Conservation (phyloP, 768 basidiomycete genomes). For the Lactarius psammicola region DNA sequence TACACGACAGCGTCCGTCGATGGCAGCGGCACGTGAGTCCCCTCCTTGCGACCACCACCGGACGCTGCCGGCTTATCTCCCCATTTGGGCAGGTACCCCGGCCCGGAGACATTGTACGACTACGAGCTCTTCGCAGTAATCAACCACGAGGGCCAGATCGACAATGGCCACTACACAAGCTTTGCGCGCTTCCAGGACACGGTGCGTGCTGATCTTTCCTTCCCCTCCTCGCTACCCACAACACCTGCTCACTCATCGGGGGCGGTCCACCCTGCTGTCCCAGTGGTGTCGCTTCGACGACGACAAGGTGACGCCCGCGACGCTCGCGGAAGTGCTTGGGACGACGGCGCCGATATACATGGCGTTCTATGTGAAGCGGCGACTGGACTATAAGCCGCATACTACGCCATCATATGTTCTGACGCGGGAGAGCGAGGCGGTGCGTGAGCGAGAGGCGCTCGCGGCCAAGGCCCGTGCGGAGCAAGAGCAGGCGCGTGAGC, state of each 20-base stretch:
- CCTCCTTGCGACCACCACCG: background rate
- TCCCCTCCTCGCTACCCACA: no score
- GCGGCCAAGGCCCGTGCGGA: conserved; percentile 15
- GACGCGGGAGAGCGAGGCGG: conserved; percentile 24
- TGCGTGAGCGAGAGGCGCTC: conserved; percentile 22
- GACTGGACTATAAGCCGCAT: conserved; percentile 75
- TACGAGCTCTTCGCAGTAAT: conserved; percentile 94
- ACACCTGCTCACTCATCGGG: conserved; percentile 1
- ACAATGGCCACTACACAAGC: conserved; percentile 94
- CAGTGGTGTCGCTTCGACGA: conserved; percentile 96
- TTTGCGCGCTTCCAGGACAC: conserved; percentile 83
- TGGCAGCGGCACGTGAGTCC: conserved; percentile 34
- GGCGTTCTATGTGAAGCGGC: conserved; percentile 93
- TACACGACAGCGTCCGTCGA: conserved; percentile 70
- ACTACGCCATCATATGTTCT: conserved; percentile 26
- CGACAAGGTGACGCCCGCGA: conserved; percentile 80
- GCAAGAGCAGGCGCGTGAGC: conserved; percentile 21
- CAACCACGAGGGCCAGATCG: conserved; percentile 91
- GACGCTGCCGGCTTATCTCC: background rate
- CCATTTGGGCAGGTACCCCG: conserved; percentile 41
- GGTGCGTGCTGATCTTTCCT: conserved; percentile 43
- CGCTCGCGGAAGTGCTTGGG: conserved; percentile 60
- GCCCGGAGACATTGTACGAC: conserved; percentile 70
- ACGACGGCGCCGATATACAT: conserved; percentile 73
- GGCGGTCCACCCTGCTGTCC: background rate